phyloP scores from a whole-genome alignment of 2,329 filamentous ascomycete species.

The Penicillium sp. region DNA sequence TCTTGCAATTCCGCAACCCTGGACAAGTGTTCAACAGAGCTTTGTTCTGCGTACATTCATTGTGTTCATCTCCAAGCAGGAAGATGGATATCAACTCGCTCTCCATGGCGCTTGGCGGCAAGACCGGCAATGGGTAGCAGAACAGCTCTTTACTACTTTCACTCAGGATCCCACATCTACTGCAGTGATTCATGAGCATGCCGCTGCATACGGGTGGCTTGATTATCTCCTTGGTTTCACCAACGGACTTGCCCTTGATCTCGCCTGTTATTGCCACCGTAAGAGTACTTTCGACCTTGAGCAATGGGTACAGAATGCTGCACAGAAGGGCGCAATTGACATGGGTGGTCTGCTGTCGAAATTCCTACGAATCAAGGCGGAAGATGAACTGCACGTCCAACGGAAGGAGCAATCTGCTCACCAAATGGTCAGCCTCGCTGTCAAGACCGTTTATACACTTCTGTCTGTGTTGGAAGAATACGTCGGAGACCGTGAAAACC shows the following conservation, averaged over 20 bases:
- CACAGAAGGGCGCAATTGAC: conserved; percentile 59
- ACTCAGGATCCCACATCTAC: conserved; percentile 65
- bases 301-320: conserved; percentile 71
- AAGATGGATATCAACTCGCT: conserved; percentile 78
- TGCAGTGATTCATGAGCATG: conserved; percentile 71
- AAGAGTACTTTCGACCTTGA: conserved; percentile 74
- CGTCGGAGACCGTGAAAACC: conserved; percentile 58
- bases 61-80: conserved; percentile 74
- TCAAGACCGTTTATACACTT: conserved; percentile 79
- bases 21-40: conserved; percentile 48
- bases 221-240: conserved; percentile 72
- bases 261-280: conserved; percentile 80
- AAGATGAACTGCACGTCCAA: conserved; percentile 72
- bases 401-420: conserved; percentile 62
- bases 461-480: conserved; percentile 74
- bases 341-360: conserved; percentile 70
- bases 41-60: conserved; percentile 60
- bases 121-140: conserved; percentile 80
- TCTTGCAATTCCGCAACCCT: conserved; percentile 48
- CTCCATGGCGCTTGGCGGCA: conserved; percentile 89
- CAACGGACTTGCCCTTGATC: conserved; percentile 81
- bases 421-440: conserved; percentile 70
- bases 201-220: conserved; percentile 76
- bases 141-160: conserved; percentile 73
- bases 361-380: conserved; percentile 79